phyloP scores from a whole-genome alignment of 176 grass and related monocot genomes.

The Zea luxurians region DNA sequence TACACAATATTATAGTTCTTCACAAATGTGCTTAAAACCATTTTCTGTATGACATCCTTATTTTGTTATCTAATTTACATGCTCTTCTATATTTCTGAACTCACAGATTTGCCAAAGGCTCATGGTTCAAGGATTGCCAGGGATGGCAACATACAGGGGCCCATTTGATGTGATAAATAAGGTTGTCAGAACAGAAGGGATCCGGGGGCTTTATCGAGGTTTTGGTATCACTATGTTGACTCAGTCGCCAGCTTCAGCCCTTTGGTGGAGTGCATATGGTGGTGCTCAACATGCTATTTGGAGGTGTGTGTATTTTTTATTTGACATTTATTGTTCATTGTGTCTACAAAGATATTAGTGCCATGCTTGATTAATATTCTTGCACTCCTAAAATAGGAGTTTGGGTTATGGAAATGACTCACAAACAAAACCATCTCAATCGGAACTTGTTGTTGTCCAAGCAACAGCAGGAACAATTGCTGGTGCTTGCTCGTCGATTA shows the following conservation, averaged over 20 bases:
- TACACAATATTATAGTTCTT: constrained; percentile 8
- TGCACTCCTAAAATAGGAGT: constrained; percentile 53
- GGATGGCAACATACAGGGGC: constrained; percentile 69
- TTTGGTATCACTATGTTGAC: constrained; percentile 89
- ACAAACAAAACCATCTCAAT: constrained; percentile 69
- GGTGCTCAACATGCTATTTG: constrained; percentile 89
- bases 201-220: constrained; percentile 83
- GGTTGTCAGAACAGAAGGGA: constrained; percentile 69
- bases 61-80: constrained; percentile 17
- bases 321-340: constrained; percentile 8
- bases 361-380: constrained; percentile 21
- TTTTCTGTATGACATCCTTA: neutral
- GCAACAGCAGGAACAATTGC: constrained; percentile 87
- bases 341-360: neutral
- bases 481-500: constrained; percentile 93
- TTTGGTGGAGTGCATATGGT: constrained; percentile 97
- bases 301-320: constrained; percentile 56
- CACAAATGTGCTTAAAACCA: neutral
- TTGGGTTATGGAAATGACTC: constrained; percentile 75
- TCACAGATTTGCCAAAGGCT: constrained; percentile 84
- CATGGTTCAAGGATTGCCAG: constrained; percentile 93
- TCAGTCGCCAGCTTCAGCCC: constrained; percentile 90
- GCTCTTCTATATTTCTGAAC: constrained; percentile 23
- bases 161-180: constrained; percentile 75
- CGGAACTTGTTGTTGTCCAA: constrained; percentile 82